phyloP scores from a whole-genome alignment of 495 filamentous ascomycete species.

The Pseudotulostoma volvatum region DNA sequence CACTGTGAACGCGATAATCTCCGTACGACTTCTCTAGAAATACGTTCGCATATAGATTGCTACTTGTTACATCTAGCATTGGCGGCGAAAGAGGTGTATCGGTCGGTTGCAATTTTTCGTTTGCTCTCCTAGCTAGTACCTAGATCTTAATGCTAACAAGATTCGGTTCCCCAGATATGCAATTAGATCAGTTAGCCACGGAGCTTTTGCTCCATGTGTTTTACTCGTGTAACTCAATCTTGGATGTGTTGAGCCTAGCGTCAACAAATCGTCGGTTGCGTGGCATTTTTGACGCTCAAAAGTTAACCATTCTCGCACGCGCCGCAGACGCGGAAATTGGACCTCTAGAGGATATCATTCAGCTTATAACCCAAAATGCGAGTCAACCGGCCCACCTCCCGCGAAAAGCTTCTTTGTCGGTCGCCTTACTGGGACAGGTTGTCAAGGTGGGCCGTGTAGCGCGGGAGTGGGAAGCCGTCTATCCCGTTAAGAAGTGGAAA shows the following conservation, averaged over 20 bases:
- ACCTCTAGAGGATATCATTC: conserved; percentile 42
- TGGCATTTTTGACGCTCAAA: conserved; percentile 35
- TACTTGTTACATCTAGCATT: no score
- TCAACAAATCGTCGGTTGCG: conserved; percentile 38
- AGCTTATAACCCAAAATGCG: conserved; percentile 41
- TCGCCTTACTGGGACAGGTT: conserved; percentile 40
- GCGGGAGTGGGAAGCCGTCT: conserved; percentile 47
- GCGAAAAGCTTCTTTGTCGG: conserved; percentile 31
- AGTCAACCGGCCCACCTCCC: conserved; percentile 37
- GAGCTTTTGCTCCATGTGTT: conserved; percentile 49
- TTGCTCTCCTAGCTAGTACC: no score
- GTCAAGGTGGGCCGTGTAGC: conserved; percentile 40
- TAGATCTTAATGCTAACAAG: no score
- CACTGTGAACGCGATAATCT: no score
- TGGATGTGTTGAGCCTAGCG: conserved; percentile 37
- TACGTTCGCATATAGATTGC: no score
- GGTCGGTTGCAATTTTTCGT: no score
- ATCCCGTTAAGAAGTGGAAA: conserved; percentile 53
- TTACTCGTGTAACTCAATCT: conserved; percentile 33
- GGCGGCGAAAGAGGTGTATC: no score
- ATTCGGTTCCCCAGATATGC: no score
- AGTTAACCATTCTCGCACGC: conserved; percentile 34
- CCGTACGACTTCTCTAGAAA: no score
- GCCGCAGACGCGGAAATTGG: conserved; percentile 42
- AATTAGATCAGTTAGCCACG: conserved; percentile 36